Base-by-base conservation (phyloP, 2,329 filamentous ascomycete genomes). In the Orbilia oligospora region DNA sequence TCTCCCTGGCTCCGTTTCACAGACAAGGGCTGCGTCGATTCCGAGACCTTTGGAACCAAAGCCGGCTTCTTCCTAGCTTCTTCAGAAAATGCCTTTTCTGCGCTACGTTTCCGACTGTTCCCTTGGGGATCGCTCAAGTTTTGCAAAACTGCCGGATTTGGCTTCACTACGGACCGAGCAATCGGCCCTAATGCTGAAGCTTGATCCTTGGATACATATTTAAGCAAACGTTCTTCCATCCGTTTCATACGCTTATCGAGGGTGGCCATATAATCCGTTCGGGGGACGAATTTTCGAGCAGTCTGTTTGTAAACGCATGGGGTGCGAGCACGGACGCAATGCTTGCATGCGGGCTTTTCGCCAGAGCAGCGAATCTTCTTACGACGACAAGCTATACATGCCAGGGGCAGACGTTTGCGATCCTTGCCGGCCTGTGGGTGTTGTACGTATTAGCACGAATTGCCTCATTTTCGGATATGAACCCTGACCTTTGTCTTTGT, bases 191-290 rank as follows among this genome's bases (percentile, higher is more conserved):
- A 83, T 27, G 89, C 87, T 49, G 92, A 90, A 80, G 93, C 88
- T 80, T 97, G 94, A 49, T 93, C 89, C 83, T 95, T 97, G 0
- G 96, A 95, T 30, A 98, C 92, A 75, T 95, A 91, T 84, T 97
- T 97, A 85, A 98, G 97, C 80, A 98, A 96, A 71, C 95, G 91
- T 83, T 98, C 95, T 85, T 99, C 96, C 96, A 98, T 98, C 72
- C 95, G 89, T 86, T 97, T 97, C 81, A 98, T 85, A 67, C 96
- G 89, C 85, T 97, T 97, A 85, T 98, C 96, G 82, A 98, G 86
- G 94, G 98, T 98, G 49, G 94, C 94, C 96, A 98, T 98, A 85
- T 98, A 98, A 85, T 98, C 96, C 18, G 96, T 98, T 66, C 96
- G 89, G 1, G 96, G 96, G 2, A 94, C 94, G 0, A 95, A 94